Conservation (phyloP, 768 basidiomycete genomes). For the Multifurca ochricompacta region DNA sequence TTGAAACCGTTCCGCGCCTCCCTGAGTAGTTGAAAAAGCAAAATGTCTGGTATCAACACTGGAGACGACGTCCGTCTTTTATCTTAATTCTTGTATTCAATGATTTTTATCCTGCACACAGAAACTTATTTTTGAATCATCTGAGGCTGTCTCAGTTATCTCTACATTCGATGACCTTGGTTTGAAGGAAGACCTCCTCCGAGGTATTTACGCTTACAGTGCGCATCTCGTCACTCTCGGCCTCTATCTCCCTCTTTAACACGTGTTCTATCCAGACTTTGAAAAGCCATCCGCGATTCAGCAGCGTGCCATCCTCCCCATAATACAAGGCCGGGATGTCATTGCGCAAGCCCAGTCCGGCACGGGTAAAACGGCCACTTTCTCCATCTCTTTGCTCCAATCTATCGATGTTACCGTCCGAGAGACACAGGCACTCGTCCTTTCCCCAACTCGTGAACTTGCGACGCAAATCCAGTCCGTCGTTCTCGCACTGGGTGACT, state of each 20-base stretch:
- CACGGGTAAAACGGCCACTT: conserved; percentile 99
- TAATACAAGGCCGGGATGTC: conserved; percentile 92
- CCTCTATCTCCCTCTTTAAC: conserved; percentile 5
- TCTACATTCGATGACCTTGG: conserved; percentile 87
- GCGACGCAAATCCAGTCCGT: conserved; percentile 99
- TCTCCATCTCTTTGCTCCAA: conserved; percentile 96
- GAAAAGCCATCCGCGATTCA: conserved; percentile 99
- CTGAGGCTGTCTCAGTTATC: conserved; percentile 82
- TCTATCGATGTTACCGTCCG: conserved; percentile 93
- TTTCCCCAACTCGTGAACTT: conserved; percentile 97
- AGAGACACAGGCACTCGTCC: conserved; percentile 92
- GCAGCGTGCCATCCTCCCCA: conserved; percentile 94
- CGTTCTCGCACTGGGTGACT: conserved; percentile 92
- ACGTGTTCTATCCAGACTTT: conserved; percentile 47
- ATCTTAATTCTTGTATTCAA: neutral
- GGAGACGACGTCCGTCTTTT: conserved; percentile 69
- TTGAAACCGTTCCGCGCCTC: too few species aligned
- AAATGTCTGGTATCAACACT: conserved; percentile 76
- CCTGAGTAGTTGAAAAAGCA: too few species aligned
- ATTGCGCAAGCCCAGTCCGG: conserved; percentile 99
- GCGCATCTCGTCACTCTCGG: conserved; percentile 24
- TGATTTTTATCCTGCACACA: conserved; percentile 24
- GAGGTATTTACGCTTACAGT: conserved; percentile 99
- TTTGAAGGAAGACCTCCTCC: conserved; percentile 89
- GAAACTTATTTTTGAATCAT: conserved; percentile 95